phyloP scores from a whole-genome alignment of 2,329 filamentous ascomycete genomes.

The Beauveria brongniartii region DNA sequence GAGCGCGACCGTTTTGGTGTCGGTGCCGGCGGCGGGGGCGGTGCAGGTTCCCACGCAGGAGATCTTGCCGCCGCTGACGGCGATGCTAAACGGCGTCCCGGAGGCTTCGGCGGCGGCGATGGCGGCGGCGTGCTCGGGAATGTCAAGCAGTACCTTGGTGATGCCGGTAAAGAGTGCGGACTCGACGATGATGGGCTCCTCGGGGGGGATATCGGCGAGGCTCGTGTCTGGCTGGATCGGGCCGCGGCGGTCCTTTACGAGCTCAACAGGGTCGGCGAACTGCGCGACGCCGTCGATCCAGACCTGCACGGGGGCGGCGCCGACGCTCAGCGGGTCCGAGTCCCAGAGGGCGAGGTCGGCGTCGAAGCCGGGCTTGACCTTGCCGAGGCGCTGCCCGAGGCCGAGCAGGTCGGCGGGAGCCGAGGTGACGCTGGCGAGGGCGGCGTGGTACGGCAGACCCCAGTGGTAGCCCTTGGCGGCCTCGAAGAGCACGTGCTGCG shows the following conservation, averaged over 20 bases:
- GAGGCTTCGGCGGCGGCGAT: constrained; percentile 4
- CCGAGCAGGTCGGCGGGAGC: constrained; percentile 51
- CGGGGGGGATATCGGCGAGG: constrained; percentile 30
- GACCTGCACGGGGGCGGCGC: constrained; percentile 51
- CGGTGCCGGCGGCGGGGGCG: constrained; percentile 22
- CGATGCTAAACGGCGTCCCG: constrained; percentile 35
- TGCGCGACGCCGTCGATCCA: constrained; percentile 57
- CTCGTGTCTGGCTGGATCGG: constrained; percentile 32
- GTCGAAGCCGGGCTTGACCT: constrained; percentile 53
- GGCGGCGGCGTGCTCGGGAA: constrained; percentile 12
- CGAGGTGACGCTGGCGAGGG: constrained; percentile 49
- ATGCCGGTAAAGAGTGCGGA: constrained; percentile 41
- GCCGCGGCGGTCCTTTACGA: constrained; percentile 38
- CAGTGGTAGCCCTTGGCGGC: constrained; percentile 53
- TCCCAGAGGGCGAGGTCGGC: constrained; percentile 57
- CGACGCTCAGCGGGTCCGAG: constrained; percentile 51
- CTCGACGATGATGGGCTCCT: constrained; percentile 29
- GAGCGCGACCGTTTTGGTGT: constrained; percentile 36
- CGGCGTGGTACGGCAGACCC: constrained; percentile 52
- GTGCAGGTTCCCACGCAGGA: constrained; percentile 48
- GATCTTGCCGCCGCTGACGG: constrained; percentile 45
- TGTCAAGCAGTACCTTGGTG: constrained; percentile 17
- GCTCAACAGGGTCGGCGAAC: constrained; percentile 44
- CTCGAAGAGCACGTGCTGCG: constrained; percentile 61
- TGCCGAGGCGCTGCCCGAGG: constrained; percentile 49